These are phyloP conservation scores for Fusarium torreyae DNA, from an alignment of 2,329 filamentous ascomycete genomes.

Conservation along the genomic window DNA sequence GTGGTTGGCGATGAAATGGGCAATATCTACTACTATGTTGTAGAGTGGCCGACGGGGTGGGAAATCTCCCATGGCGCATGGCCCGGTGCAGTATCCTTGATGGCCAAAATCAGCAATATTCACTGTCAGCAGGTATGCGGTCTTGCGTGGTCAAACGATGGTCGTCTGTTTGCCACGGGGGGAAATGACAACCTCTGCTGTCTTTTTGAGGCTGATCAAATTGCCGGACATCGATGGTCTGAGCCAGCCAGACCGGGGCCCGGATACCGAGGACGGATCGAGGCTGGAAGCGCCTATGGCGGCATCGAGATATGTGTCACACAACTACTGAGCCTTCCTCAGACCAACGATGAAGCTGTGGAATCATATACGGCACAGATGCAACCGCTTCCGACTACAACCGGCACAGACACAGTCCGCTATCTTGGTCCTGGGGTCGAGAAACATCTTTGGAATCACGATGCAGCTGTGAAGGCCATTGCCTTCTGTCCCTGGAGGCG, in stretches of 20 bases:
- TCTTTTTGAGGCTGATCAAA: conserved; percentile 79
- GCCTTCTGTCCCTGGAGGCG: conserved; percentile 97
- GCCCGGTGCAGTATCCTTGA: conserved; percentile 82
- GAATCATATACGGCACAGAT: conserved; percentile 46
- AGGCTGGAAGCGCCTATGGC: conserved; percentile 19
- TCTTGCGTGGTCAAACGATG: conserved; percentile 86
- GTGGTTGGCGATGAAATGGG: conserved; percentile 89
- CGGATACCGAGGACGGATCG: conserved; percentile 14
- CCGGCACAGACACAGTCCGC: conserved; percentile 59
- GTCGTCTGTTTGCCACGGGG: conserved; percentile 84
- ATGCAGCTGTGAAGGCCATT: conserved; percentile 94
- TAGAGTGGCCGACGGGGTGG: conserved; percentile 84
- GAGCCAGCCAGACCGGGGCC: conserved; percentile 5
- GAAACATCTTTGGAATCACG: conserved; percentile 82
- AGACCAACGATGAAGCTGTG: conserved; percentile 3
- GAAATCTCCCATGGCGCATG: conserved; percentile 77
- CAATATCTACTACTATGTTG: conserved; percentile 86
- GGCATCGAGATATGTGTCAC: conserved; percentile 34
- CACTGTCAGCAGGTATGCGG: conserved; percentile 95
- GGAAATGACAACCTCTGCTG: conserved; percentile 94
- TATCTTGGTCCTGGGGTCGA: conserved; percentile 70
- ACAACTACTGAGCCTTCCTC: conserved; percentile 3
- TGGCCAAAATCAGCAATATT: conserved; percentile 79
- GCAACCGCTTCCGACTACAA: conserved; percentile 49
- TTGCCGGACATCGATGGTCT: conserved; percentile 57